Evolutionary conservation across 345 rosid species (phyloP).

Genomic region (Salix dunnii): DNA sequence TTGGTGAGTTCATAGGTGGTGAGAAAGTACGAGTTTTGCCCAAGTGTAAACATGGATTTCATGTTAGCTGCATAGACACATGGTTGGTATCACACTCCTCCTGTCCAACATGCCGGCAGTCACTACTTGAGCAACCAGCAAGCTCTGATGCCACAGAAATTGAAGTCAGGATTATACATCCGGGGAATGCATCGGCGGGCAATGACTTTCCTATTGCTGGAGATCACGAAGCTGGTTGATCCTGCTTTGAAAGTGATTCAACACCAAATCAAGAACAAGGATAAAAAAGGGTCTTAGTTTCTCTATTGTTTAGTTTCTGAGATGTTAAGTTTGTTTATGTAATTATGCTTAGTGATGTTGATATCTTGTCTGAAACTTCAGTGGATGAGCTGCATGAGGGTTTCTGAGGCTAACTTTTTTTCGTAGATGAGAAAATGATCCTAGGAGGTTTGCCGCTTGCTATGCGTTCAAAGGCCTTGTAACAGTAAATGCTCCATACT

Average conservation of each 20-base stretch:
- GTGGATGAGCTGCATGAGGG: neutral
- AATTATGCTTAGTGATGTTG: neutral
- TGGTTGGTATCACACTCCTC: slow-evolving; percentile 27
- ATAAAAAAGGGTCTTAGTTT: neutral
- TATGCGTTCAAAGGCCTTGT: neutral
- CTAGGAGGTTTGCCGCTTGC: neutral
- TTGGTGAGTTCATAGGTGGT: slow-evolving; percentile 18
- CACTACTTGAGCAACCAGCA: slow-evolving; percentile 13
- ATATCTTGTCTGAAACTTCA: neutral
- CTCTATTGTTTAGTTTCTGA: neutral
- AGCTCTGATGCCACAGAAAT: slow-evolving; percentile 7
- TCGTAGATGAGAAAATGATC: neutral
- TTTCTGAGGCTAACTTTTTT: neutral
- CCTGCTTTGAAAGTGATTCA: neutral
- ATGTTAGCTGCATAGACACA: slow-evolving; percentile 25
- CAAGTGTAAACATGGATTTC: slow-evolving; percentile 21
- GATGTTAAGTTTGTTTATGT: neutral
- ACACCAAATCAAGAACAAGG: neutral
- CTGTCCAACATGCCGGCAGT: slow-evolving; percentile 28
- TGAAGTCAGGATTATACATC: slow-evolving; percentile 2
- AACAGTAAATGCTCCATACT: neutral
- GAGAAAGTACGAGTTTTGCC: slow-evolving; percentile 28
- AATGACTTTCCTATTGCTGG: neutral
- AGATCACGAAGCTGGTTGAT: slow-evolving; percentile 12
- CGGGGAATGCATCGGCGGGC: neutral